Conservation (phyloP, 805 yeast species). For the Jamesozyma lodderae region DNA sequence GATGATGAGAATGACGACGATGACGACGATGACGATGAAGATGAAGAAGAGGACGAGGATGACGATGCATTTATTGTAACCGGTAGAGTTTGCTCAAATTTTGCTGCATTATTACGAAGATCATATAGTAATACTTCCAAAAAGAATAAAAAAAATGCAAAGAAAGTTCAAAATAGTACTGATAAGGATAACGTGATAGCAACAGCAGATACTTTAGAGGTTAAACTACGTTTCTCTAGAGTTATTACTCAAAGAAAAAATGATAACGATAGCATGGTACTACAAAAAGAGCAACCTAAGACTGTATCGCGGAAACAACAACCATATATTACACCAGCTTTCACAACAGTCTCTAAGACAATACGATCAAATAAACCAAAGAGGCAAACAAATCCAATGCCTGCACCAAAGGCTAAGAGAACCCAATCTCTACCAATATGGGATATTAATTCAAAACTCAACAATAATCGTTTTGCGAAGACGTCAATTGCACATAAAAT, state of each 20-base stretch:
- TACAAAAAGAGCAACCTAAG: background rate
- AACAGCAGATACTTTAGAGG: slow-evolving; percentile 25
- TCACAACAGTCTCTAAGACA: slow-evolving; percentile 1
- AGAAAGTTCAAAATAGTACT: background rate
- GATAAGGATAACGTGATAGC: background rate
- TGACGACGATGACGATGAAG: slow-evolving; percentile 9
- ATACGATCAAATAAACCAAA: slow-evolving; percentile 4
- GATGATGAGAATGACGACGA: background rate
- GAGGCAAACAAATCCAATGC: slow-evolving; percentile 35
- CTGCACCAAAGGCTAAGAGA: slow-evolving; percentile 40
- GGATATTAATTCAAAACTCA: slow-evolving; percentile 16
- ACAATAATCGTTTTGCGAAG: slow-evolving; percentile 12
- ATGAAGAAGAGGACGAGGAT: slow-evolving; percentile 15
- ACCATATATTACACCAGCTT: background rate
- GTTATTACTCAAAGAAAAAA: slow-evolving; percentile 10
- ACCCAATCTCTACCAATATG: slow-evolving; percentile 38
- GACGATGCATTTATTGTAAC: slow-evolving; percentile 21
- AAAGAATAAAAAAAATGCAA: slow-evolving; percentile 9
- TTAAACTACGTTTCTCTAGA: slow-evolving; percentile 27
- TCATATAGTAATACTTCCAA: slow-evolving; percentile 17
- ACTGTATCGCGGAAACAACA: background rate
- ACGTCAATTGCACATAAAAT: slow-evolving; percentile 30
- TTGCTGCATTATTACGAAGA: slow-evolving; percentile 26
- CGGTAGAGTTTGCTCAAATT: slow-evolving; percentile 31
- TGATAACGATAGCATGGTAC: background rate